These are phyloP conservation scores for Sarcomyxa edulis DNA, from an alignment of 768 basidiomycete species.

Conservation along the genomic window DNA sequence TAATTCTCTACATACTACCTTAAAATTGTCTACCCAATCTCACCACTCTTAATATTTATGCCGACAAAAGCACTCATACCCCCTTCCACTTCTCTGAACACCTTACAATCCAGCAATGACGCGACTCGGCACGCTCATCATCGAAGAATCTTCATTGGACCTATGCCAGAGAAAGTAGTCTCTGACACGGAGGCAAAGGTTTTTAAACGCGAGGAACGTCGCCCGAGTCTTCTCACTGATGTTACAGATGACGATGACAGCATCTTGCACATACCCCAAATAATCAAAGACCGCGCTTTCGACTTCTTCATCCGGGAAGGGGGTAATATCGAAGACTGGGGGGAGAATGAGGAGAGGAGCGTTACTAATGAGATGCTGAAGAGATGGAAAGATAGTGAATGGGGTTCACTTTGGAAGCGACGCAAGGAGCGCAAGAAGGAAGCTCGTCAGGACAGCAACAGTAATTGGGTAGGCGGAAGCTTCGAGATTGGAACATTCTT, in stretches of 20 bases:
- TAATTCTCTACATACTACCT: too few species aligned
- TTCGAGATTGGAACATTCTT: constrained; percentile 78
- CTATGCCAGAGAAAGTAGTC: constrained; percentile 63
- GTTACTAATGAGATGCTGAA: constrained; percentile 51
- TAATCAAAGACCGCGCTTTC: constrained; percentile 58
- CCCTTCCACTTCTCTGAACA: too few species aligned
- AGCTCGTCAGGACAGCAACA: too few species aligned
- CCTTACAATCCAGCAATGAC: too few species aligned
- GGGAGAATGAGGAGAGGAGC: constrained; percentile 43
- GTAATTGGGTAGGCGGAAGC: constrained; percentile 64
- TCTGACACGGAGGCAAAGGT: constrained; percentile 30
- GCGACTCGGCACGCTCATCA: too few species aligned
- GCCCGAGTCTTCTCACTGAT: constrained; percentile 14
- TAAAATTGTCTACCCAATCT: too few species aligned
- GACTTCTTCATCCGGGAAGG: constrained; percentile 61
- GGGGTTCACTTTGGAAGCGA: constrained; percentile 44
- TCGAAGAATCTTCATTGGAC: constrained; percentile 68
- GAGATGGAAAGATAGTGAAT: constrained; percentile 64
- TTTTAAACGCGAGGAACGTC: constrained; percentile 21
- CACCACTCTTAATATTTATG: too few species aligned
- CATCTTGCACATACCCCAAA: constrained; percentile 34
- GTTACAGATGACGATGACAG: constrained; percentile 17
- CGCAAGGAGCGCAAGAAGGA: constrained; percentile 26
- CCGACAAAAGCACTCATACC: too few species aligned
- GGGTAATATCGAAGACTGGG: constrained; percentile 65